Percentiles rank a stretch among this genome's conserved stretches.
These are phyloP conservation scores for Ustilago nuda DNA, from an alignment of 1,284 basidiomycete genomes.

Conservation along the genomic window DNA sequence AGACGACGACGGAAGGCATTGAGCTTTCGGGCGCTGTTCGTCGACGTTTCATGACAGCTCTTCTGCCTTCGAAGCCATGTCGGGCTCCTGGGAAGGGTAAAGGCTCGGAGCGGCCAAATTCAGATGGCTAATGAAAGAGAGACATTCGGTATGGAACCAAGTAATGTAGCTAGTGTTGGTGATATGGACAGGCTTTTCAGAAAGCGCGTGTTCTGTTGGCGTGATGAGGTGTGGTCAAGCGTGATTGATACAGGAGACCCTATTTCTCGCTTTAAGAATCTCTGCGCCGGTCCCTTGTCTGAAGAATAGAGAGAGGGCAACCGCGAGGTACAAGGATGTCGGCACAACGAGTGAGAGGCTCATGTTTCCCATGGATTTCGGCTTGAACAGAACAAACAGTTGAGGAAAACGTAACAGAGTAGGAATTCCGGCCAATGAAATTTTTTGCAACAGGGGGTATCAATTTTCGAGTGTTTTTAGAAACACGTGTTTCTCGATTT, in stretches of 20 bases:
- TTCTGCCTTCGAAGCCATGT: constrained; percentile 16
- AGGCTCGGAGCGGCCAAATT: background rate
- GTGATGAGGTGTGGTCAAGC: background rate
- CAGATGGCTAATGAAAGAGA: background rate
- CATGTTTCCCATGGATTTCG: no score
- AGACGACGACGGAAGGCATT: constrained; percentile 32
- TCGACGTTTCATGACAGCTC: constrained; percentile 20
- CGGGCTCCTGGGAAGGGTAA: constrained; percentile 3
- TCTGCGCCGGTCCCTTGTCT: constrained; percentile 3
- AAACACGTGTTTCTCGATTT: no score
- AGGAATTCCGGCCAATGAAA: no score
- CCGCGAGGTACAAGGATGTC: background rate
- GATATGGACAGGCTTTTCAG: background rate
- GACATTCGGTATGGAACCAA: background rate
- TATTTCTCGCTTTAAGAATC: background rate
- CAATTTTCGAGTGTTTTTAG: no score
- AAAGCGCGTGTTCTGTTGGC: background rate
- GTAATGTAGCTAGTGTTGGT: background rate
- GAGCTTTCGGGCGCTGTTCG: background rate
- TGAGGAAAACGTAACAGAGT: no score
- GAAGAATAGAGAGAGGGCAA: background rate
- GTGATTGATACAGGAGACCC: no score
- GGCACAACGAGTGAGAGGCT: background rate
- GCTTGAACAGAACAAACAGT: background rate
- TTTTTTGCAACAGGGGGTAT: no score